Evolutionary conservation across 1,139 yeast species (phyloP), one percentile per base, ranked within the genome.

Genomic region (Geotrichum phurueaensis): DNA sequence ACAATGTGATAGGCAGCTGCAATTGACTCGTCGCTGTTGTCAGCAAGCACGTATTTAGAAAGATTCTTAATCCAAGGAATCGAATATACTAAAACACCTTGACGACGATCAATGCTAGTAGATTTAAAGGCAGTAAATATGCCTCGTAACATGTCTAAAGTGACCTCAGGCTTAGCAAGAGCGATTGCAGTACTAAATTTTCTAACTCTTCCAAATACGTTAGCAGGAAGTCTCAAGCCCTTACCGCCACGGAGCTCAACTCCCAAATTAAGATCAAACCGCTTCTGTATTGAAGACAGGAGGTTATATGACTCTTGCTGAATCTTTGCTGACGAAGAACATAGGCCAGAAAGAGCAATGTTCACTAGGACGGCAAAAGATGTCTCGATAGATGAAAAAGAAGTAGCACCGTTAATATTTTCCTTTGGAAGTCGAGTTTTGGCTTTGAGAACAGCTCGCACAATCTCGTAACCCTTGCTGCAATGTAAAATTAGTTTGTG

Each of bases 61-160:
- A 89, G 77, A 67, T 89, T 87, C 45, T 80, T 81, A n/a, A 88
- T 79, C 96, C 96, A 90, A 1, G 95, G 92, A 0, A 89, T 79
- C 13, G 86, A 76, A 68, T 84, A 85, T 65, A 80, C 73, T 3
- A 86, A 75, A 0, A 84, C 81, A 6, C 81, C 77, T 39, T 75
- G 70, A 7, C 73, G 66, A 15, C 76, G 74, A 50, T 74, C 75
- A 23, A 69, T 71, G 1, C 73, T 65, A 7, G 77, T 68, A 5
- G 77, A 77, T 1, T 80, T 82, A 65, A 80, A 83, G 36, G 85
- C 83, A 51, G 78, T 80, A 69, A 85, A 84, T 66, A 84, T 85
- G 0, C 87, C 86, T 57, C 76, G 76, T 64, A 87, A 76, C 65
- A 87, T 84, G 52, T 86, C 79, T 64, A 81, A 80, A 0, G 96